Evolutionary conservation across 1,139 yeast genomes (phyloP).

Genomic region (Suhomyces terraborum): DNA sequence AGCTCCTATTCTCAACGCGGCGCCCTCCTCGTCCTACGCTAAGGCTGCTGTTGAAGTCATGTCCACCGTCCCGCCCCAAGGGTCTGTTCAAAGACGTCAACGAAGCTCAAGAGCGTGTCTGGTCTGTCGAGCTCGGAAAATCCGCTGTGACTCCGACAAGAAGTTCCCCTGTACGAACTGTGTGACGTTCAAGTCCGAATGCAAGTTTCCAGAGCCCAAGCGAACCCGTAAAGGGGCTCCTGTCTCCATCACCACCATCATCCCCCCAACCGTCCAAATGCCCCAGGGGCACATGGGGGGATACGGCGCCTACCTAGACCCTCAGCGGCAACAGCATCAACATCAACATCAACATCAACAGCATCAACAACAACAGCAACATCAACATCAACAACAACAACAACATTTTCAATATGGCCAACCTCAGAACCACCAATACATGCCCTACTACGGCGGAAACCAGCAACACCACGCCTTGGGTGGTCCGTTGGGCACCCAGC

Average conservation of each 20-base stretch:
- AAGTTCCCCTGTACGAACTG: slow-evolving; percentile 30
- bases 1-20: too few relatives aligned
- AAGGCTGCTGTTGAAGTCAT: background rate
- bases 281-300: slow-evolving; percentile 36
- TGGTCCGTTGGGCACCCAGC: background rate
- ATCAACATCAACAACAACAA: too few relatives aligned
- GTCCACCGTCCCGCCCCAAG: slow-evolving; percentile 1
- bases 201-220: slow-evolving; percentile 17
- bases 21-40: too few relatives aligned
- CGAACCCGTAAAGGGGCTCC: slow-evolving; percentile 55
- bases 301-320: slow-evolving; percentile 1
- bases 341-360: background rate
- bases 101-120: slow-evolving; percentile 42
- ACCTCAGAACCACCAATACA: background rate
- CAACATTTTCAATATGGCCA: background rate
- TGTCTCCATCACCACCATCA: slow-evolving; percentile 90
- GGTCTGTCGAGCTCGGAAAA: slow-evolving; percentile 64
- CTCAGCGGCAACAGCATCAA: background rate
- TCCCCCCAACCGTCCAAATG: slow-evolving; percentile 98
- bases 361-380: background rate
- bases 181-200: slow-evolving; percentile 26
- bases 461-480: slow-evolving; percentile 1
- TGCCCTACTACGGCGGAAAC: background rate
- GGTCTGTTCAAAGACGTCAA: slow-evolving; percentile 20
- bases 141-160: slow-evolving; percentile 52